phyloP scores from a whole-genome alignment of 2,329 filamentous ascomycete genomes.

The Stagonosporopsis cucurbitacearum region DNA sequence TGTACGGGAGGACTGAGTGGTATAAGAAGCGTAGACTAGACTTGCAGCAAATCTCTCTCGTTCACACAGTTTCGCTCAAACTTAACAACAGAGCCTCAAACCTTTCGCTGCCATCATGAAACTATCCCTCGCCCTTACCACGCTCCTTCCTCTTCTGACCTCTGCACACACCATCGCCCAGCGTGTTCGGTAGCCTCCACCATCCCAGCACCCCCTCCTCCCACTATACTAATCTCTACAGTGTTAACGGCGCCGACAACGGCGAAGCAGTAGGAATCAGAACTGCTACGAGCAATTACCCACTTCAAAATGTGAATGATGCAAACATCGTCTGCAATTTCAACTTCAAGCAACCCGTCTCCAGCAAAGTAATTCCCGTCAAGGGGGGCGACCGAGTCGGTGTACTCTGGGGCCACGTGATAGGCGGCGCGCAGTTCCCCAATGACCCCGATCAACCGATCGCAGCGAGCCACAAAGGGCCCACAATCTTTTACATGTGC shows the following conservation, averaged over 20 bases:
- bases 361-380: constrained; percentile 55
- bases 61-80: neutral
- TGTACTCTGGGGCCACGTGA: constrained; percentile 61
- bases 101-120: constrained; percentile 32
- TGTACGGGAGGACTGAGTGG: neutral
- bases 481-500: constrained; percentile 49
- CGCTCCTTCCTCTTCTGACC: constrained; percentile 41
- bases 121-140: constrained; percentile 32
- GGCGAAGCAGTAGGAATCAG: constrained; percentile 59
- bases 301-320: constrained; percentile 58
- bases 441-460: constrained; percentile 57
- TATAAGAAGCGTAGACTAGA: neutral
- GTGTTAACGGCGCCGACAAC: constrained; percentile 51
- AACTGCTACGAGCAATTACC: constrained; percentile 58
- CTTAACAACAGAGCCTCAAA: neutral
- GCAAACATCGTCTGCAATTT: constrained; percentile 57
- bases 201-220: neutral
- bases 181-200: constrained; percentile 41
- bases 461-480: constrained; percentile 57
- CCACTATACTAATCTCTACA: constrained; percentile 4
- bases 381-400: constrained; percentile 61
- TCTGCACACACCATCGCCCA: constrained; percentile 56
- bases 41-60: neutral
- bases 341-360: constrained; percentile 43
- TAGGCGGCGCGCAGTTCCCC: constrained; percentile 60